Evolutionary conservation across 495 filamentous ascomycete genomes (phyloP), one percentile per base, ranked within the genome.

Genomic region (Astrocystis sublimbata): DNA sequence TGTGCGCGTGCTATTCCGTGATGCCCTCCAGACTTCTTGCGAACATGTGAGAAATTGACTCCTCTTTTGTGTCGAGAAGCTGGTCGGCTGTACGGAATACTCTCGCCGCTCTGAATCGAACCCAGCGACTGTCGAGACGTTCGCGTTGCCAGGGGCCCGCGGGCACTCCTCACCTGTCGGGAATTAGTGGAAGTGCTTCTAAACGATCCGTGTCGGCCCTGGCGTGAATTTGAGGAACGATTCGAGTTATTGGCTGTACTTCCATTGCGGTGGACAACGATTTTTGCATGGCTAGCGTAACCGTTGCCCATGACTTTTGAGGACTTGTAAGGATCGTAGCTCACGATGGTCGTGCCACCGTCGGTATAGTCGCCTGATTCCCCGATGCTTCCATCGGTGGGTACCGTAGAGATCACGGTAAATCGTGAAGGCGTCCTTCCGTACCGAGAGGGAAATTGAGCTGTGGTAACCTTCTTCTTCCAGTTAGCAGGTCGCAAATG

Each of bases 311-410:
- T 74, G 26, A 81, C 72, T 38, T 81, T 81, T 3, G 91, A 92
- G 7, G 90, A 86, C 63, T 89, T 81, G 71, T 86, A 96, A 0
- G 92, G 92, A 74, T 97, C 92, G 64, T 96, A 97, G 77, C 90
- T 88, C 35, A 67, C 58, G 13, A 75, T 70, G 3, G 74, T 81
- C n/a, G 56, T 46, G n/a, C 58, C 61, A 59, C 68, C 77, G 50
- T 68, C 66, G 1, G 62, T 67, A 30, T 51, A 31, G 30, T 41
- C 53, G 43, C 68, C 65, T 13, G 67, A 36, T 19, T 36, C 38
- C 7, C 65, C 64, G 6, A 66, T 64, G 31, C 67, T 65, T 15
- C 60, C 60, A 43, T 71, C 75, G 36, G 62, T 68, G 62, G 68
- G 79, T 69, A 78, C 66, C 51, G 88, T 84, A 33, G 87, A 87